Evolutionary conservation across 495 filamentous ascomycete species (phyloP), one percentile per base, ranked within the genome.

Genomic region (Parathielavia hyrcaniae): DNA sequence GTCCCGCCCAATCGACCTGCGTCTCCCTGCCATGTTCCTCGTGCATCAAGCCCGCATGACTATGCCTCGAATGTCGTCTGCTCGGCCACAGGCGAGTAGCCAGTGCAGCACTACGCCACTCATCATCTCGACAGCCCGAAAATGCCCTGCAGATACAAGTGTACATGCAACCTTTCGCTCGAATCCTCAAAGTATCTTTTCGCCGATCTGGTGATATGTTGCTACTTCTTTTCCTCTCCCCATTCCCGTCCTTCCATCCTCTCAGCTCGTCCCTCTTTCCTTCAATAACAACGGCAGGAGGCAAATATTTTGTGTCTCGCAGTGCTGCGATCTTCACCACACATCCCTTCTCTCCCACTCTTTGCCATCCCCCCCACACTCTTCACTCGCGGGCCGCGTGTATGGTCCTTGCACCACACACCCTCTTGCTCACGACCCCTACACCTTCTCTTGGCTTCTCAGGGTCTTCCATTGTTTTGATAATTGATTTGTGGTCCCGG

Each of bases 401-500:
- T 53, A 52, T 47, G 53, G 62, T 58, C 61, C n/a, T 62, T 64
- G 61, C 55, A 58, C 46, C 38, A 55, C 53, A 55, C 59, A 54
- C 63, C 65, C 64, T 62, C 61, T 51, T 43, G 19, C 55, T 46
- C 35, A 39, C 52, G 13, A 46, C 65, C 63, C 61, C 55, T 63
- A 60, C 60, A 55, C 44, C 48, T 40, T 52, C 59, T 52, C 56
- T 53, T 59, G 49, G 50, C 22, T 57, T 47, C 30, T 19, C 22
- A 47, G 49, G 56, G 61, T 58, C 49, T 38, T n/a, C n/a, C n/a
- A n/a, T n/a, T 36, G 53, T 6, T 55, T 61, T 53, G n/a, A 59
- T 60, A 61, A 52, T 55, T 51, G 47, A 39, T 47, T 23, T 54
- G 48, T 59, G 57, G 62, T 71, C 69, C 67, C 45, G 62, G 66